Base-by-base conservation (phyloP, 805 yeast genomes). In the Barnettozyma salicaria region DNA sequence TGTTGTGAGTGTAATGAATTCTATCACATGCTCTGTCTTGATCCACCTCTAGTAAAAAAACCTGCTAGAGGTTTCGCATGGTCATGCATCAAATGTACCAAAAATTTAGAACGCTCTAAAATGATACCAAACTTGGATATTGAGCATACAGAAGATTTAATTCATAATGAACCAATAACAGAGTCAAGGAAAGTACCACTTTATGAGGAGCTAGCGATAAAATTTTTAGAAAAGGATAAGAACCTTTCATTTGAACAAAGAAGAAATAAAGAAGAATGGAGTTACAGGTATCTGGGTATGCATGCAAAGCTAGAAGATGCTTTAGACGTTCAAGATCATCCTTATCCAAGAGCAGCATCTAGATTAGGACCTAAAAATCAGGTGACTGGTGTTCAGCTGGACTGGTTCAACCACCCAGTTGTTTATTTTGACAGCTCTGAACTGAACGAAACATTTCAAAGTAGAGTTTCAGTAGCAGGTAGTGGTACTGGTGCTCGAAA, bases 51-150 rank as follows among this genome's bases (percentile, higher is more conserved):
- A 27, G 56, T 73, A 36, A 74, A 74, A 44, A 84, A 84, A 51
- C 96, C 96, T 1, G 78, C 84, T 30, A 64, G 94, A 40, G 96
- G 95, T 1, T 83, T 86, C 54, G 84, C 87, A 7, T 89, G 96
- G 96, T 72, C 86, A 19, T 88, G 97, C 64, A 89, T 85, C 20
- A 56, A 64, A 5, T 88, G 97, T 61, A 68, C 80, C n/a, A 72
- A 75, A 47, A 69, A 64, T 22, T 45, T 42, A n/a, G 56, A 42
- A 34, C 32, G 18, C 19, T 39, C 26, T 48, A 53, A 41, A 34
- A 33, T 33, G 40, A 34, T 50, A 22, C 41, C 47, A 3, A 53
- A 46, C 3, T 34, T 21, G 28, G 40, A 24, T 24, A 27, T 27
- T 38, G 37, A 23, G 34, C 19, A 34, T 17, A 22, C 27, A 11